A percentile compares a stretch with the other conserved stretches of the same genome.
Conservation (phyloP, 1,284 basidiomycete genomes). For the Agaricales sp. region DNA sequence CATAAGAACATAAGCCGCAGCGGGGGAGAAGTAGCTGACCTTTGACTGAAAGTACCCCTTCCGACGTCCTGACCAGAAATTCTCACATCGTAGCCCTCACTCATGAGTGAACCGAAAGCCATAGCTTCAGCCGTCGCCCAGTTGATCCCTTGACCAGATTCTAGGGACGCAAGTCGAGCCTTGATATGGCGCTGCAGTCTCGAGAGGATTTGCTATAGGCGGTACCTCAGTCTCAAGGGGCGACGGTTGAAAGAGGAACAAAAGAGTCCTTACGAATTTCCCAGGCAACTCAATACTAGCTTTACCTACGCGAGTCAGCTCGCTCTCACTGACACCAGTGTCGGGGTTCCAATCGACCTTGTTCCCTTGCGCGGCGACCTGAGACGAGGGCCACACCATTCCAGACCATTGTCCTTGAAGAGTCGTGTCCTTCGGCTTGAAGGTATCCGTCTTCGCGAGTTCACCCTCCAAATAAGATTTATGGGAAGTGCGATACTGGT, state of each 20-base stretch:
- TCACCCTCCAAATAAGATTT: conserved; percentile 52
- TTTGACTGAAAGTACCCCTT: conserved; percentile 82
- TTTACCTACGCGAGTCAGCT: conserved; percentile 48
- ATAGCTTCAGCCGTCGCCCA: conserved; percentile 86
- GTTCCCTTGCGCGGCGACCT: conserved; percentile 15
- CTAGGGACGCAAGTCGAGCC: conserved; percentile 61
- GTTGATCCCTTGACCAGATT: conserved; percentile 64
- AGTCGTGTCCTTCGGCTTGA: conserved; percentile 41
- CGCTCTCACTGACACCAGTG: conserved; percentile 53
- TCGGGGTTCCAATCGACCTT: conserved; percentile 46
- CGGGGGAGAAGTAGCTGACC: conserved; percentile 26
- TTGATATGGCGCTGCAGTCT: conserved; percentile 75
- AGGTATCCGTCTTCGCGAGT: conserved; percentile 39
- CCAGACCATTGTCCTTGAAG: conserved; percentile 57
- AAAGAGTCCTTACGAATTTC: conserved; percentile 51
- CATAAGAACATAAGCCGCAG: not conserved
- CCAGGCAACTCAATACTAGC: conserved; percentile 66
- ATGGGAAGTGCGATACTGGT: conserved; percentile 42
- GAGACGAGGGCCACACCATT: conserved; percentile 59
- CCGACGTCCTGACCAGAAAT: conserved; percentile 90
- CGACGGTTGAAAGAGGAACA: not conserved
- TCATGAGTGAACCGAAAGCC: conserved; percentile 78
- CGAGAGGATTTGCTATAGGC: conserved; percentile 60
- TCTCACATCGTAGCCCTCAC: conserved; percentile 70
- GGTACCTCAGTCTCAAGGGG: too few species aligned